Percentiles rank a stretch among this genome's conserved stretches.
phyloP scores from a whole-genome alignment of 257 asterid species.

The Eustoma russellianum region DNA sequence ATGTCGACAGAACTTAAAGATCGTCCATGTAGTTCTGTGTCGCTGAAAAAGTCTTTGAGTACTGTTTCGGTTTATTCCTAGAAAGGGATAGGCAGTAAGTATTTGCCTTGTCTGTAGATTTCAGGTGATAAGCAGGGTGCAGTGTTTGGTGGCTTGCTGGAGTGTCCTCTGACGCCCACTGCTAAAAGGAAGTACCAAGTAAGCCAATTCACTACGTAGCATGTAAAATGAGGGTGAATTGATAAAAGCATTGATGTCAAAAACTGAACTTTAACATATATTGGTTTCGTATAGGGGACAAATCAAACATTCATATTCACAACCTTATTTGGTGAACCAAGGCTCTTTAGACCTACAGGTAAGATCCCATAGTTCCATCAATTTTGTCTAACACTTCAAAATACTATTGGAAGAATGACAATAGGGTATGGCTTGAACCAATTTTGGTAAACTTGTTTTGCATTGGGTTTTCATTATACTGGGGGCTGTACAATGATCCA shows the following conservation, averaged over 20 bases:
- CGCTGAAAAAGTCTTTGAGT: neutral
- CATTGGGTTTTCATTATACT: too few species aligned
- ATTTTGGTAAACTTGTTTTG: too few species aligned
- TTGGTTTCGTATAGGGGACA: conserved; percentile 51
- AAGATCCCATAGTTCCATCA: conserved; percentile 6
- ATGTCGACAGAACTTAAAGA: conserved; percentile 9
- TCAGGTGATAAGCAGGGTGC: conserved; percentile 94
- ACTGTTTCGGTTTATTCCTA: neutral
- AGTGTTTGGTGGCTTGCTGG: conserved; percentile 90
- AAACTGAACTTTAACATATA: neutral
- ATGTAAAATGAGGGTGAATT: neutral
- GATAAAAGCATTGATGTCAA: neutral
- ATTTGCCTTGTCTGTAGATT: conserved; percentile 37
- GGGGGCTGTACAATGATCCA: too few species aligned
- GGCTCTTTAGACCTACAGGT: conserved; percentile 94
- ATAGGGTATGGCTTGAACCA: too few species aligned
- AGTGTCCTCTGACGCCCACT: conserved; percentile 75
- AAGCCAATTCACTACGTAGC: conserved; percentile 9
- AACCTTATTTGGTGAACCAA: conserved; percentile 82
- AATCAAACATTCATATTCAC: conserved; percentile 86
- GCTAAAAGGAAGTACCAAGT: conserved; percentile 89
- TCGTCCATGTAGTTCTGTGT: too few species aligned
- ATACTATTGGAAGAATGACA: too few species aligned
- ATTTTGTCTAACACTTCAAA: too few species aligned
- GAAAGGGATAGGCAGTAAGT: neutral